Percentiles rank a stretch among this genome's conserved stretches.
phyloP scores from a whole-genome alignment of 225 moss, liverwort and hornwort species.

The Lunularia cruciata region DNA sequence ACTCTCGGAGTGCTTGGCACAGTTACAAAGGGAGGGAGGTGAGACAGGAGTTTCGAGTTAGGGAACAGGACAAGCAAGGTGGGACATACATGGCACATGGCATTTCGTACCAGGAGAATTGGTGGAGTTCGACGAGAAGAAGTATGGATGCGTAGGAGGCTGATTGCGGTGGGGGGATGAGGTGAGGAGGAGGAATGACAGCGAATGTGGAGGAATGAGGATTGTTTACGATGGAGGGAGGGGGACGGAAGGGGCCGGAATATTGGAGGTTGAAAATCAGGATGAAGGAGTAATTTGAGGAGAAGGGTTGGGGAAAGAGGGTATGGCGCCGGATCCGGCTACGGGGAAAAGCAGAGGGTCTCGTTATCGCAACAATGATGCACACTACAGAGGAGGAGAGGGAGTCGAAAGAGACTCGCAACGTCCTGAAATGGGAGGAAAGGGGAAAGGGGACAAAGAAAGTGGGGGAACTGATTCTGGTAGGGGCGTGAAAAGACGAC shows the following conservation, averaged over 20 bases:
- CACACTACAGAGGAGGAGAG: conserved; percentile 9
- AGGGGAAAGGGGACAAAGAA: conserved; percentile 40
- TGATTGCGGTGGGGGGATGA: background rate
- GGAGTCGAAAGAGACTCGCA: conserved; percentile 31
- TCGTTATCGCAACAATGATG: conserved; percentile 37
- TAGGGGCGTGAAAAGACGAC: conserved; percentile 35
- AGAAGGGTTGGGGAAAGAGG: background rate
- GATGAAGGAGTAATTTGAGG: background rate
- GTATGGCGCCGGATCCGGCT: conserved; percentile 45
- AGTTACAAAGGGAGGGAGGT: background rate
- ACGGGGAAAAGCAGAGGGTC: conserved; percentile 43
- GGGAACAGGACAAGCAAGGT: background rate
- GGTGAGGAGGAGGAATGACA: background rate
- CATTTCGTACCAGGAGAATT: background rate
- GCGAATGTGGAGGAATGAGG: background rate
- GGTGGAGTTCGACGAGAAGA: background rate
- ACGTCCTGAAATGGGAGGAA: conserved; percentile 31
- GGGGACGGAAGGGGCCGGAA: background rate
- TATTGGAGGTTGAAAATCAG: conserved; percentile 1
- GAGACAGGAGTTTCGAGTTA: background rate
- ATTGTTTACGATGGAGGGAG: conserved; percentile 2
- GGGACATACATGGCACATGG: background rate
- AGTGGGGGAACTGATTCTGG: conserved; percentile 27
- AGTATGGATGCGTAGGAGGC: background rate
- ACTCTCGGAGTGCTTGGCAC: background rate